Conservation (phyloP, 306 rosid genomes). For the Biancaea sappan region DNA sequence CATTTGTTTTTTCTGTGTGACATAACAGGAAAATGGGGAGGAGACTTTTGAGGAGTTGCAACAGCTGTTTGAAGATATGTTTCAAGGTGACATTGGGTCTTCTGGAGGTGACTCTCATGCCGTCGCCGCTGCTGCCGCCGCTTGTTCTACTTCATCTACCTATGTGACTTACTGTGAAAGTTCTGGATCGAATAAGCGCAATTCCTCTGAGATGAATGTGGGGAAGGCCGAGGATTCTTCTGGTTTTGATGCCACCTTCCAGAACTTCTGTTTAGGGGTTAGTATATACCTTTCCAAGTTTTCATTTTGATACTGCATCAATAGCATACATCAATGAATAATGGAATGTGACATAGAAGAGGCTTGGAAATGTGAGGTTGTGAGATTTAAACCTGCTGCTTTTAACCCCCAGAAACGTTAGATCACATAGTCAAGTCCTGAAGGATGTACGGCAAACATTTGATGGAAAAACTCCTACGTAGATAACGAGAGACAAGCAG, state of each 20-base stretch:
- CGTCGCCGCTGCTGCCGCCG: background rate
- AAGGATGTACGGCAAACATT: too few relatives aligned
- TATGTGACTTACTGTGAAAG: constrained; percentile 41
- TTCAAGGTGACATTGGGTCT: constrained; percentile 55
- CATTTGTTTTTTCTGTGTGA: background rate
- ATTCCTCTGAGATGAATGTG: constrained; percentile 52
- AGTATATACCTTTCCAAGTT: constrained; percentile 38
- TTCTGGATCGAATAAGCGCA: constrained; percentile 67
- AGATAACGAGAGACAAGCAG: too few relatives aligned
- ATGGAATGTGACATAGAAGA: background rate
- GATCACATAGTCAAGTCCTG: background rate
- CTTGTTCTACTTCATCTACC: constrained; percentile 49
- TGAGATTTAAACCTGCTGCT: too few relatives aligned
- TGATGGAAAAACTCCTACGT: too few relatives aligned
- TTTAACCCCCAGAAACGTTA: background rate
- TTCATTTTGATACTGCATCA: constrained; percentile 8
- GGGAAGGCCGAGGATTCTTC: constrained; percentile 45
- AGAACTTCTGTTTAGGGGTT: constrained; percentile 80
- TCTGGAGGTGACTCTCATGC: constrained; percentile 36
- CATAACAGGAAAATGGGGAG: constrained; percentile 66
- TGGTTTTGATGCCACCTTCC: constrained; percentile 42
- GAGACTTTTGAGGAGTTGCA: constrained; percentile 88
- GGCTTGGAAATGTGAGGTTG: too few relatives aligned
- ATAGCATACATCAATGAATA: constrained; percentile 20
- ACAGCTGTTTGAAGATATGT: constrained; percentile 81